phyloP scores from a whole-genome alignment of 805 yeast genomes.

The Schizosaccharomyces cryophilus region DNA sequence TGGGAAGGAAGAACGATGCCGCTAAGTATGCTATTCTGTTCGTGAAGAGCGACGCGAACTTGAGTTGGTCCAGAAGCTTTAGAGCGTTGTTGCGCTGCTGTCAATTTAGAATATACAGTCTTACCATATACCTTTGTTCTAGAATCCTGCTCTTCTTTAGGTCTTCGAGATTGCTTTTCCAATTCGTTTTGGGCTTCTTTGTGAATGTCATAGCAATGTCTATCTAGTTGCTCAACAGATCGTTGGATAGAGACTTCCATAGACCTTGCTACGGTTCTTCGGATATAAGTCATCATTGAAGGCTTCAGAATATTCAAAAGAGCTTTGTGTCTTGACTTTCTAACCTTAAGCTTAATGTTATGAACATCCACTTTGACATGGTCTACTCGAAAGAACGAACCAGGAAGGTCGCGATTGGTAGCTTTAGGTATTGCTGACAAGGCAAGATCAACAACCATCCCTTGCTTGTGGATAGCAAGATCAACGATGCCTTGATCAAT shows the following conservation, averaged over 20 bases:
- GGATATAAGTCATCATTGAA: slow-evolving; percentile 4
- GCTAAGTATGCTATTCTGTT: slow-evolving; percentile 6
- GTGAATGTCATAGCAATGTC: slow-evolving; percentile 5
- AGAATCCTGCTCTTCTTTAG: slow-evolving; percentile 2
- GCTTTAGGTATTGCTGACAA: neutral
- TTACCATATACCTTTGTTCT: slow-evolving; percentile 5
- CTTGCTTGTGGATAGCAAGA: neutral
- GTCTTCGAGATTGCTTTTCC: neutral
- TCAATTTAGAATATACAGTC: slow-evolving; percentile 4
- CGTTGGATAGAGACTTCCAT: slow-evolving; percentile 8
- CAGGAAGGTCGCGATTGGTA: neutral
- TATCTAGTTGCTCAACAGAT: slow-evolving; percentile 6
- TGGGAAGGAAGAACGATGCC: slow-evolving; percentile 7
- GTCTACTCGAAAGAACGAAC: slow-evolving; percentile 7
- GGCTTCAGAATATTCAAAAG: slow-evolving; percentile 8
- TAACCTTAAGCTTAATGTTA: slow-evolving; percentile 4
- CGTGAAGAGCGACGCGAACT: slow-evolving; percentile 5
- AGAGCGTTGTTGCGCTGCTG: neutral
- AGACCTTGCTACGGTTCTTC: slow-evolving; percentile 6
- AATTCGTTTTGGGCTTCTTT: slow-evolving; percentile 5
- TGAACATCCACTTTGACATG: slow-evolving; percentile 6
- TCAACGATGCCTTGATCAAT: neutral
- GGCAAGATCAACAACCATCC: neutral
- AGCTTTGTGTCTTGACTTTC: slow-evolving; percentile 6
- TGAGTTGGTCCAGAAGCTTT: slow-evolving; percentile 3